A percentile compares a stretch with the other conserved stretches of the same genome.
phyloP scores from a whole-genome alignment of 2,329 filamentous ascomycete genomes.

The Metarhizium humberi region DNA sequence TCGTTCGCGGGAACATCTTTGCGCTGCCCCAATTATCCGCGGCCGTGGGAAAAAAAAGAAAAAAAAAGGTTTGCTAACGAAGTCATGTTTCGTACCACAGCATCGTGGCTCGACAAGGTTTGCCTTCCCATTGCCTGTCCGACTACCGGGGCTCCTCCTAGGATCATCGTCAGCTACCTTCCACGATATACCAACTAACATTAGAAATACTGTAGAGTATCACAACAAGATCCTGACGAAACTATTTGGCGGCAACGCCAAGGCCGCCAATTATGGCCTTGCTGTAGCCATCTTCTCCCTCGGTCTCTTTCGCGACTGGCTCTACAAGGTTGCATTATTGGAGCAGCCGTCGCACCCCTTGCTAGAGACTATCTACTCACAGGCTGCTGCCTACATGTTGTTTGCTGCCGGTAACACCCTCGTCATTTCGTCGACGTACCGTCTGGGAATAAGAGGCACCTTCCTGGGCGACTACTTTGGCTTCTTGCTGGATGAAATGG shows the following conservation, averaged over 20 bases:
- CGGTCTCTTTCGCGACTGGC: conserved; percentile 76
- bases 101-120: conserved; percentile 75
- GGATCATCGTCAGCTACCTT: conserved; percentile 4
- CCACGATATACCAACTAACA: conserved; percentile 11
- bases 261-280: conserved; percentile 80
- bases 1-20: background rate
- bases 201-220: conserved; percentile 57
- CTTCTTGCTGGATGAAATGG: conserved; percentile 90
- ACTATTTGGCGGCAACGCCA: conserved; percentile 69
- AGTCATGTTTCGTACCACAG: conserved; percentile 31
- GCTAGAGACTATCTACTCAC: conserved; percentile 50
- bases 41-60: background rate
- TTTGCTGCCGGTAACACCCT: conserved; percentile 71
- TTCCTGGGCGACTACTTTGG: conserved; percentile 98
- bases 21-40: background rate
- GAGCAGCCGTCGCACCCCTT: conserved; percentile 66
- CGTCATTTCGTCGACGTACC: conserved; percentile 83
- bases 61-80: background rate
- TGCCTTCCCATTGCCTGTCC: conserved; percentile 1
- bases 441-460: conserved; percentile 86
- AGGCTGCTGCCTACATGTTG: conserved; percentile 60
- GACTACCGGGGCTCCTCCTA: background rate
- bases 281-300: conserved; percentile 85
- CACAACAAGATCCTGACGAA: conserved; percentile 81
- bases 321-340: conserved; percentile 78